These are phyloP conservation scores for Fusarium anguioides DNA, from an alignment of 2,329 filamentous ascomycete species.

Conservation along the genomic window DNA sequence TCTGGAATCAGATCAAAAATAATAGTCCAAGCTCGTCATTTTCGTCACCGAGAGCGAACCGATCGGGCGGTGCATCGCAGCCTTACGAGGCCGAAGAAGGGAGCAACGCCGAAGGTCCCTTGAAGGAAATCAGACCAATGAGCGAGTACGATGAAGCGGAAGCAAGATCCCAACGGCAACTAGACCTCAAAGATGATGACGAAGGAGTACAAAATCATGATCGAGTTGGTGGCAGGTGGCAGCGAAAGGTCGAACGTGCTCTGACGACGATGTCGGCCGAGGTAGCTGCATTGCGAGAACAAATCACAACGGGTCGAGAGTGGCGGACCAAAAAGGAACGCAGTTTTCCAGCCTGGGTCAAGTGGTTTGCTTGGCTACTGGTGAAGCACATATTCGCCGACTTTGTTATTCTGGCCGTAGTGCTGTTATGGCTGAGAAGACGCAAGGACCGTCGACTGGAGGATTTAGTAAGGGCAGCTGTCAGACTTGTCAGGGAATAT, in stretches of 20 bases:
- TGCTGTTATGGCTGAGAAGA: conserved; percentile 78
- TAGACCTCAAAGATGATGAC: conserved; percentile 59
- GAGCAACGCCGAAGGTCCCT: conserved; percentile 64
- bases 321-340: conserved; percentile 74
- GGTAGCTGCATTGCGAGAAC: conserved; percentile 90
- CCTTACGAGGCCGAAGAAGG: conserved; percentile 61
- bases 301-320: conserved; percentile 81
- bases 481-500: conserved; percentile 69
- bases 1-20: conserved; percentile 97
- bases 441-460: conserved; percentile 78
- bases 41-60: conserved; percentile 63
- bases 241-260: conserved; percentile 83
- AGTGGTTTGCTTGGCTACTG: conserved; percentile 75
- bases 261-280: conserved; percentile 92
- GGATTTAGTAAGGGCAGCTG: conserved; percentile 74
- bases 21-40: conserved; percentile 76
- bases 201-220: conserved; percentile 49
- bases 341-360: conserved; percentile 75
- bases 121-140: conserved; percentile 84
- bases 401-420: conserved; percentile 69
- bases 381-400: conserved; percentile 82
- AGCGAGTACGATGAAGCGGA: conserved; percentile 82
- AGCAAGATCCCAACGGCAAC: conserved; percentile 61
- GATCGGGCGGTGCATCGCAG: conserved; percentile 47
- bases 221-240: conserved; percentile 71